Evolutionary conservation across 164 flowering plant species (phyloP).

Genomic region (Dillenia suffruticosa): DNA sequence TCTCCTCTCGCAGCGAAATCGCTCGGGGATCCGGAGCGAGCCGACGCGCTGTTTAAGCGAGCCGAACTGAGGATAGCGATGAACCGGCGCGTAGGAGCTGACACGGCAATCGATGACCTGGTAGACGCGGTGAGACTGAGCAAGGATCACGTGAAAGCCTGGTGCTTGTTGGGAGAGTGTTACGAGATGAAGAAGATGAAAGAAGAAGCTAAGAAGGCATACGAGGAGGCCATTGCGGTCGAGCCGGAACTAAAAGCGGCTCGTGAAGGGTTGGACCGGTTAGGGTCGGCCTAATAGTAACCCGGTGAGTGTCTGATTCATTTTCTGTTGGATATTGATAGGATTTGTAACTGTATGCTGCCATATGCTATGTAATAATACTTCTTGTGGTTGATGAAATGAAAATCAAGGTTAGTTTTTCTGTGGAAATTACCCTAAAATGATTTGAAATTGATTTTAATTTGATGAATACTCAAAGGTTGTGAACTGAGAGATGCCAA

Average conservation of each 20-base stretch:
- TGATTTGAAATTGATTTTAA: no score
- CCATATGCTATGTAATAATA: no score
- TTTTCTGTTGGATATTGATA: no score
- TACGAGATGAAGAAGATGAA: slow-evolving; percentile 57
- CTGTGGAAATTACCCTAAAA: no score
- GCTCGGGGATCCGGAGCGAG: slow-evolving; percentile 45
- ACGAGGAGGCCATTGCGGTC: slow-evolving; percentile 36
- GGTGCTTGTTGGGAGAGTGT: slow-evolving; percentile 60
- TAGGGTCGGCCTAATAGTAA: slow-evolving; percentile 7
- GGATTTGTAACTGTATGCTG: no score
- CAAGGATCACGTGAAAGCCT: slow-evolving; percentile 43
- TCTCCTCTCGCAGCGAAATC: slow-evolving; percentile 56
- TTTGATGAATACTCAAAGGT: no score
- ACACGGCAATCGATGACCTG: slow-evolving; percentile 61
- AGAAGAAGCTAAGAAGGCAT: slow-evolving; percentile 60
- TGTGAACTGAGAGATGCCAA: no score
- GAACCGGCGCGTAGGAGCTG: slow-evolving; percentile 39
- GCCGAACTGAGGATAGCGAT: slow-evolving; percentile 60
- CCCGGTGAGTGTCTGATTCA: no score
- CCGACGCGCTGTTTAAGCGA: slow-evolving; percentile 68
- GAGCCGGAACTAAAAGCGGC: slow-evolving; percentile 33
- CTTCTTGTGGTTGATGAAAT: no score
- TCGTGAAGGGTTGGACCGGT: slow-evolving; percentile 38
- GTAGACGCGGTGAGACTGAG: slow-evolving; percentile 45
- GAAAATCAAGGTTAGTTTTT: no score